Percentiles rank a stretch among this genome's conserved stretches.
Conservation (phyloP, 768 basidiomycete species). For the Phlebiopsis flavidoalba region DNA sequence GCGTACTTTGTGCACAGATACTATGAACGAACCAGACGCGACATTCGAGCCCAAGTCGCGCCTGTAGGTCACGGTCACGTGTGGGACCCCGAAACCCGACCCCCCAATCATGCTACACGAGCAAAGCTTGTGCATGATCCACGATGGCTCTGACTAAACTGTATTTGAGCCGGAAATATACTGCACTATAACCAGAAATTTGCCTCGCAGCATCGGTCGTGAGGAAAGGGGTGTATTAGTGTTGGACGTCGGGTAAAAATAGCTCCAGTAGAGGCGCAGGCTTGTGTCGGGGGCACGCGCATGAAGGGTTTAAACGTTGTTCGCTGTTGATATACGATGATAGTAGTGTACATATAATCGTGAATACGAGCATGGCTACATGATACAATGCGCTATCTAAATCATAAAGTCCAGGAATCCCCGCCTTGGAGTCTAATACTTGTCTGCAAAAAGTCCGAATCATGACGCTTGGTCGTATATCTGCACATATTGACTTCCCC, state of each 20-base stretch:
- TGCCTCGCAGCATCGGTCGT: no score
- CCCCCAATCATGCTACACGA: background rate
- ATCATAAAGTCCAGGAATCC: background rate
- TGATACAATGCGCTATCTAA: background rate
- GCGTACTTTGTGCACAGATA: background rate
- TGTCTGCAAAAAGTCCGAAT: background rate
- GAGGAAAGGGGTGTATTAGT: no score
- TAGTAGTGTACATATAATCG: background rate
- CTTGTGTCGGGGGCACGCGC: no score
- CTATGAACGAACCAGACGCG: background rate
- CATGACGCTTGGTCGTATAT: conserved; percentile 51
- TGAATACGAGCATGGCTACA: background rate
- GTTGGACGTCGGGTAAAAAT: no score
- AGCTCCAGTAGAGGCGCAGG: no score
- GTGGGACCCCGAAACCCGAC: background rate
- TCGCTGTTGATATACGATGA: background rate
- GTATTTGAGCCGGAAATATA: no score
- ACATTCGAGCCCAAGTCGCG: background rate
- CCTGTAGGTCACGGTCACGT: background rate
- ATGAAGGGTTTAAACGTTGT: background rate
- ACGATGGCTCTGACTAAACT: no score
- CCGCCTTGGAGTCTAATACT: background rate
- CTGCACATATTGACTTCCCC: conserved; percentile 76
- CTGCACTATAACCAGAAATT: no score
- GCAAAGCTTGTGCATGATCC: background rate